Evolutionary conservation across 805 yeast genomes (phyloP), one percentile per base, ranked within the genome.

Genomic region (Candida silvatica): DNA sequence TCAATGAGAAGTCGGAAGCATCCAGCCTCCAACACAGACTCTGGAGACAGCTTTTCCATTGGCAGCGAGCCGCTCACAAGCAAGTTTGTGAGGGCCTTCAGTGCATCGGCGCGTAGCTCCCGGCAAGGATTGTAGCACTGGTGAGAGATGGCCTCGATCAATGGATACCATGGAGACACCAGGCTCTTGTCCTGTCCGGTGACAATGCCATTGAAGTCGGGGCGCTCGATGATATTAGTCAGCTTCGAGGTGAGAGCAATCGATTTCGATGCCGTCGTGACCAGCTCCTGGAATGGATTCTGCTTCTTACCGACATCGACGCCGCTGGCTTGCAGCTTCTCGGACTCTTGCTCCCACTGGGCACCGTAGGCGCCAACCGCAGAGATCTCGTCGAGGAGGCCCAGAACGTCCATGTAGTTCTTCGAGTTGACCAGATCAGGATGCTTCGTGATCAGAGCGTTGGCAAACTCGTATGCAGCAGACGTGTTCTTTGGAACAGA

Each of bases 121-220:
- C 84, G 64, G 52, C 94, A 84, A 15, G 95, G 95, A 48, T 87
- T 87, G 52, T 81, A 70, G 52, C 95, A 83, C 54, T 88, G 96
- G 48, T 82, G 90, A 0, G 92, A 86, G 36, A 87, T 64, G 0
- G 94, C 94, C 51, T 85, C 90, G 20, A 82, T 65, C 40, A 84
- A 62, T 1, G 94, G 80, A 43, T 69, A 71, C 45, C 74, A 62
- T 17, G 56, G 46, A 9, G 49, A 46, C 29, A 56, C 56, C 1
- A 51, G 37, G 19, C 43, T 37, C 4, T 25, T 26, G 5, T 27
- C 32, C 22, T 30, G n/a, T 12, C 12, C 18, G n/a, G n/a, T n/a
- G n/a, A n/a, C n/a, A n/a, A n/a, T n/a, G 12, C 24, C 24, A 12
- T 22, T 22, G 12, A 12, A 8, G 24, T 12, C 12, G 11, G 12